These are phyloP conservation scores for Nephelium lappaceum DNA, from an alignment of 345 rosid species.

Conservation along the genomic window DNA sequence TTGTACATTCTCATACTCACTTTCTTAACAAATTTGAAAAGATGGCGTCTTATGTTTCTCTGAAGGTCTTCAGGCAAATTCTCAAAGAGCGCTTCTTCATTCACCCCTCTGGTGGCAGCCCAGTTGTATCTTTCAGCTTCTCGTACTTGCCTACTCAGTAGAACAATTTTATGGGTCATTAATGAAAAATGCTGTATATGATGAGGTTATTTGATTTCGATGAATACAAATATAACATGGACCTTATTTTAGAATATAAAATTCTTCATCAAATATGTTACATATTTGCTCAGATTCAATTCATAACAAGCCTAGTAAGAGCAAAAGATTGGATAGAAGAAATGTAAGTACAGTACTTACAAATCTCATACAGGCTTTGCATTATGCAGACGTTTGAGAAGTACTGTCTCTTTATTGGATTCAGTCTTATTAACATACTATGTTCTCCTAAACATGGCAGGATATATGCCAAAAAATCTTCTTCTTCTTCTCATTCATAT, in stretches of 20 bases:
- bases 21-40: constrained; percentile 75
- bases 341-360: neutral
- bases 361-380: neutral
- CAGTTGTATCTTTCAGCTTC: constrained; percentile 84
- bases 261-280: neutral
- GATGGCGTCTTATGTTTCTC: constrained; percentile 86
- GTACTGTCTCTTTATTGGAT: neutral
- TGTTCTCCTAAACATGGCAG: neutral
- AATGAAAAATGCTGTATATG: neutral
- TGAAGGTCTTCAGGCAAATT: constrained; percentile 90
- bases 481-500: neutral
- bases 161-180: constrained; percentile 18
- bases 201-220: neutral
- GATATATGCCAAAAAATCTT: neutral
- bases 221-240: too few relatives aligned
- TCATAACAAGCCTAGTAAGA: neutral
- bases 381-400: neutral
- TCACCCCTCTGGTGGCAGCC: constrained; percentile 93
- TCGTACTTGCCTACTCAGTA: constrained; percentile 60
- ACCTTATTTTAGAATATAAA: too few relatives aligned
- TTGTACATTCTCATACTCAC: constrained; percentile 37
- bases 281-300: neutral
- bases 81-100: constrained; percentile 67
- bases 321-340: neutral
- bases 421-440: neutral